Base-by-base conservation (phyloP, 257 asterid genomes). In the Rhazya stricta region DNA sequence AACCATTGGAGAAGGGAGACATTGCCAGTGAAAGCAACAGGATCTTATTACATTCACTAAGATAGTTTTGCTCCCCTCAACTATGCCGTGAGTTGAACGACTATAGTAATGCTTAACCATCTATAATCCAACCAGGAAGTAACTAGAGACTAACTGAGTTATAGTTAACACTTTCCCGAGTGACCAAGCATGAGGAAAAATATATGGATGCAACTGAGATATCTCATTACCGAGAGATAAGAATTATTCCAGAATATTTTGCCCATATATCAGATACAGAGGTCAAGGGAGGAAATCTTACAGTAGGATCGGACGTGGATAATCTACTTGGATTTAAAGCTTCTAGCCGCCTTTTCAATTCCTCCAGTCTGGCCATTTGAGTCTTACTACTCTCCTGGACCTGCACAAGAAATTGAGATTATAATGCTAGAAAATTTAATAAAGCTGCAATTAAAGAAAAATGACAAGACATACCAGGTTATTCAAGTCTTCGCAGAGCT, bases 301-400 rank as follows among this genome's bases (percentile, higher is more conserved):
- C 97, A 78, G 79, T 60, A 69, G 87, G 53, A 75, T 48, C 67
- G 56, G 76, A 63, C 19, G 81, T 66, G 68, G 97, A 87, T 18
- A 92, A 77, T 89, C 92, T 88, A 84, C 85, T 86, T 41, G 97
- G 99, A 76, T 94, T 94, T 78, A 94, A 71, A 74, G 96, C 91
- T 81, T 88, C 97, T 78, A 94, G 82, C 83, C 96, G 90, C 76
- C 93, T 90, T 86, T 94, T 94, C 87, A 94, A 74, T 75, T 94
- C 98, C 81, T 88, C 96, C 78, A 94, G 91, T 86, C 98, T 90
- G 75, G 93, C 76, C 36, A 90, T 69, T 81, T 94, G 99, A 51
- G 81, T 30, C 65, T 82, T 89, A 81, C 96, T 87, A 80, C 98
- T 89, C 86, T 94, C 97, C 42, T 81, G 90, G 75, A 94, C 97